phyloP scores from a whole-genome alignment of 208 protist genomes.

The Wallacemonas sp. region DNA sequence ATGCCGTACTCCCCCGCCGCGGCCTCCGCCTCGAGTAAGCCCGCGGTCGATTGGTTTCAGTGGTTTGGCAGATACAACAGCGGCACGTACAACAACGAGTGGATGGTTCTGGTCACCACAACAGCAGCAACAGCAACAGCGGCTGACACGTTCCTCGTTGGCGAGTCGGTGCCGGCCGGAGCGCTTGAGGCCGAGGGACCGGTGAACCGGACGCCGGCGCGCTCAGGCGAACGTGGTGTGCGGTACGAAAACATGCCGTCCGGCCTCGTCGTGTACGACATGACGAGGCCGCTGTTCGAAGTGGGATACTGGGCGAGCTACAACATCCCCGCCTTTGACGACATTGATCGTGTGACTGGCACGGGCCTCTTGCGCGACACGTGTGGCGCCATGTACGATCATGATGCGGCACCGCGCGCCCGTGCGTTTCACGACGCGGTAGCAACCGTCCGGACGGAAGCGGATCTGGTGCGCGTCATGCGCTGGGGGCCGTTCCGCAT shows the following conservation, averaged over 20 bases:
- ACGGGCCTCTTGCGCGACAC: conserved; percentile 17
- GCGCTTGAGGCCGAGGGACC: conserved; percentile 83
- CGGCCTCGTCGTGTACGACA: conserved; percentile 38
- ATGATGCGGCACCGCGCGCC: conserved; percentile 43
- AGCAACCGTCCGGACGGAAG: conserved; percentile 28
- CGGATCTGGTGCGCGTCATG: conserved; percentile 47
- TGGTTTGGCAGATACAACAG: conserved; percentile 78
- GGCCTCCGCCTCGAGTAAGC: conserved; percentile 7
- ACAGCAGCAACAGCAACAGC: conserved; percentile 45
- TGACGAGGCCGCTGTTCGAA: conserved; percentile 39
- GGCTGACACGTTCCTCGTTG: conserved; percentile 24
- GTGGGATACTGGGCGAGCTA: conserved; percentile 74
- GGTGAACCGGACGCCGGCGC: conserved; percentile 35
- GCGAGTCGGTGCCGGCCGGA: conserved; percentile 21
- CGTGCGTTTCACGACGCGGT: conserved; percentile 66
- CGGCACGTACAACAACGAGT: conserved; percentile 95
- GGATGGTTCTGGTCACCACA: conserved; percentile 61
- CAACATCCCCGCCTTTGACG: conserved; percentile 79
- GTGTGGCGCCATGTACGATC: conserved; percentile 51
- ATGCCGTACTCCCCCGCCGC: not conserved
- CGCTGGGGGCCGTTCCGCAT: conserved; percentile 73
- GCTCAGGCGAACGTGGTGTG: too few species aligned
- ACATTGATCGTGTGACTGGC: conserved; percentile 73
- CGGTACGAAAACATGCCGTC: not conserved
- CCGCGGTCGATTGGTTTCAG: conserved; percentile 51